Evolutionary conservation across 2,329 filamentous ascomycete species (phyloP), one percentile per base, ranked within the genome.

Genomic region (Hypoxylon sp.): DNA sequence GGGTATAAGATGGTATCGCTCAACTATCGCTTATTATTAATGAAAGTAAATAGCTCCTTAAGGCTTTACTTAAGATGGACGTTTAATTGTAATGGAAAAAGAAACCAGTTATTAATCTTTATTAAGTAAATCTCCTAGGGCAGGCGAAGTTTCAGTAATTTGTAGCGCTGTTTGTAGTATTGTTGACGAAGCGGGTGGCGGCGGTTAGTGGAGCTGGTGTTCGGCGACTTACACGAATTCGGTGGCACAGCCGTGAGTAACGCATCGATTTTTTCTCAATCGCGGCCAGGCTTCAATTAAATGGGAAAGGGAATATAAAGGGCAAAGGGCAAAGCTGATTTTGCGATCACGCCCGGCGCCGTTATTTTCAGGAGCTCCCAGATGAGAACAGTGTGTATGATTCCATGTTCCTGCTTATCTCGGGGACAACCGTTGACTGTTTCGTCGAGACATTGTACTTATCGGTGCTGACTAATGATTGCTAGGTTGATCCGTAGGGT

Each of bases 21-120:
- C 21, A 17, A 65, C 64, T 55, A 65, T 70, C 64, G 65, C 53
- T 66, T 62, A 65, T 42, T 39, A 51, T 62, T 17, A 59, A 67
- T 53, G 58, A 32, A 17, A 37, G 35, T 10, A 39, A 56, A 63
- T 42, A 51, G 27, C 51, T 60, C 56, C 46, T 24, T 27, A 19
- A 57, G 2, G 29, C 37, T 39, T 15, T 29, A 17, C 29, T 6
- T 32, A 15, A 46, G 32, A 31, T 37, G 35, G 47, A 6, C 32
- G 8, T 58, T 21, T 61, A 54, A 67, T 62, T 29, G 57, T 58
- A 67, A 67, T 67, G 24, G 31, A 57, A 54, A 32, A 7, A 24
- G 31, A 35, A 11, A 44, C 5, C 24, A 10, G 0, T 17, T 3
- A 44, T 44, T 44, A 44, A 11, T 52, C 13, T 4, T 11, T n/a